These are phyloP conservation scores for Mangifera indica DNA, from an alignment of 345 rosid species.

Conservation along the genomic window DNA sequence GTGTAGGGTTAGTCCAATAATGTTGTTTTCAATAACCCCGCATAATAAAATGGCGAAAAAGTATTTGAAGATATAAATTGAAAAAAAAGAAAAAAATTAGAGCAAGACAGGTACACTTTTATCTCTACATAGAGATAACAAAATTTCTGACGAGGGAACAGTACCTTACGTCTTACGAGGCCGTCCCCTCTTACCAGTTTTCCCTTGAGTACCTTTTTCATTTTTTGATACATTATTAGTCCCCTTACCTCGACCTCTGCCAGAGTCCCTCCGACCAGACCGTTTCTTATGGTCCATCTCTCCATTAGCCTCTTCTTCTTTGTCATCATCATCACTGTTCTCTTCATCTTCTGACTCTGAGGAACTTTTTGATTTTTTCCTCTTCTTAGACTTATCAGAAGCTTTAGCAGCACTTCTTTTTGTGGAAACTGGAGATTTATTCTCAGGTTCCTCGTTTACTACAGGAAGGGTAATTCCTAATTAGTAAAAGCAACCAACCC, in stretches of 20 bases:
- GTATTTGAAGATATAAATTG: no score
- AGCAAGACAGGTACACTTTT: no score
- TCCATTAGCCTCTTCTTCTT: conserved; percentile 58
- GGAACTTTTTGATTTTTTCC: conserved; percentile 54
- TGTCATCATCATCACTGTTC: conserved; percentile 29
- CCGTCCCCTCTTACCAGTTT: no score
- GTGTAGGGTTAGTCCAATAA: no score
- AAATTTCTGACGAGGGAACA: no score
- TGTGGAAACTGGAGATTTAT: conserved; percentile 32
- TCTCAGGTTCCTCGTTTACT: conserved; percentile 49
- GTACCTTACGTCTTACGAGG: no score
- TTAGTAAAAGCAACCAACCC: neutral
- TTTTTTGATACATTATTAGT: conserved; percentile 21
- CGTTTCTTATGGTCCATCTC: conserved; percentile 40
- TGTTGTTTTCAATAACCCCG: no score
- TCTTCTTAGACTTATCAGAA: conserved; percentile 41
- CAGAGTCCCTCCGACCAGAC: conserved; percentile 37
- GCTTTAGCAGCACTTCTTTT: conserved; percentile 46
- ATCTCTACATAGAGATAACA: no score
- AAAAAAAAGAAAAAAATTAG: no score
- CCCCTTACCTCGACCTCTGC: conserved; percentile 47
- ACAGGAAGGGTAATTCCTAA: conserved; percentile 15
- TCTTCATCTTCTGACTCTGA: conserved; percentile 68
- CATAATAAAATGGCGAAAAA: no score
- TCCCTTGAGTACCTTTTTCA: conserved; percentile 43